A percentile compares a stretch with the other conserved stretches of the same genome.
These are phyloP conservation scores for Eutrema salsugineum DNA, from an alignment of 441 rosid genomes.

Conservation along the genomic window DNA sequence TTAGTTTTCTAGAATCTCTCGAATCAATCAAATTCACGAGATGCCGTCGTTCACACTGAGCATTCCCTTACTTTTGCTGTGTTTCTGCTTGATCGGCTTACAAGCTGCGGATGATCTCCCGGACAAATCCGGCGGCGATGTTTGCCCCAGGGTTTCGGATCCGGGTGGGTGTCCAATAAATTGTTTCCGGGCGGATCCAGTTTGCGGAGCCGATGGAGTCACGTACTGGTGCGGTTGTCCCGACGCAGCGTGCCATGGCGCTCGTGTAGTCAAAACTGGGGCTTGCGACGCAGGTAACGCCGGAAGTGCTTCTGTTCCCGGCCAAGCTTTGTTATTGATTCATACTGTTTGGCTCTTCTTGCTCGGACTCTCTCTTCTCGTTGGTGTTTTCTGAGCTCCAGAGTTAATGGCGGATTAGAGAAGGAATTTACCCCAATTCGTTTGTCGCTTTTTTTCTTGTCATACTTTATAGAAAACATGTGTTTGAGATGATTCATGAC, in stretches of 20 bases:
- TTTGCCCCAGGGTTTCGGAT: slow-evolving; percentile 28
- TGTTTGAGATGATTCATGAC: background rate
- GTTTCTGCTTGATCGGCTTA: slow-evolving; percentile 25
- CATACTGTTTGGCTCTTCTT: slow-evolving; percentile 81
- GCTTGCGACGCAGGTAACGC: slow-evolving; percentile 67
- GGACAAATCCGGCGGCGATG: slow-evolving; percentile 27
- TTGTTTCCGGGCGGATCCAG: slow-evolving; percentile 82
- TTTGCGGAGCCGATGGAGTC: slow-evolving; percentile 72
- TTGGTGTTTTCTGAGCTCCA: slow-evolving; percentile 54
- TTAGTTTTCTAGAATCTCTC: background rate
- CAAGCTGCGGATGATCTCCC: slow-evolving; percentile 23
- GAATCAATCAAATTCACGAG: background rate
- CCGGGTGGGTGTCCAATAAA: slow-evolving; percentile 57
- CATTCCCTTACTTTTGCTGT: background rate
- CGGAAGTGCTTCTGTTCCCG: slow-evolving; percentile 65
- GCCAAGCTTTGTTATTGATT: slow-evolving; percentile 80
- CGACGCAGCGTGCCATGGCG: slow-evolving; percentile 68
- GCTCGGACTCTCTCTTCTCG: slow-evolving; percentile 69
- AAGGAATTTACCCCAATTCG: background rate
- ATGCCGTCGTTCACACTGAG: slow-evolving; percentile 18
- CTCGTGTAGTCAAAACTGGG: slow-evolving; percentile 60
- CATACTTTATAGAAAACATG: background rate
- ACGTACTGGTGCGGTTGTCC: slow-evolving; percentile 92
- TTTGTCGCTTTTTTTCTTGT: background rate
- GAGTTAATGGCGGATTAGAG: background rate